Evolutionary conservation across 345 rosid species (phyloP).

Genomic region (Populus simonii): DNA sequence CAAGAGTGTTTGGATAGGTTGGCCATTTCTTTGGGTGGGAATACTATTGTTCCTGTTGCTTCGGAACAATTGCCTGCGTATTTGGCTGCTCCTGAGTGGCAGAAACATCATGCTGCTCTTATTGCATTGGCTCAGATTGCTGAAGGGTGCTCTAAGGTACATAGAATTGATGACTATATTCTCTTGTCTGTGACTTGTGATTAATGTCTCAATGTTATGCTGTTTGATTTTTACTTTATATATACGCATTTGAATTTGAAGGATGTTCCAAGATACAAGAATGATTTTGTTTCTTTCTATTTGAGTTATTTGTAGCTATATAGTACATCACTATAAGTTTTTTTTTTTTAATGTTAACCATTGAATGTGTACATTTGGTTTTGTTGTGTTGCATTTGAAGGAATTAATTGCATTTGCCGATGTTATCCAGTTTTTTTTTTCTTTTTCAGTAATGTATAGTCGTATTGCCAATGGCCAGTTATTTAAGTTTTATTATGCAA

Average conservation of each 20-base stretch:
- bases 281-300: neutral
- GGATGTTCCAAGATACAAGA: neutral
- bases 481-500: neutral
- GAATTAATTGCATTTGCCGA: neutral
- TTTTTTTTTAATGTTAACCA: neutral
- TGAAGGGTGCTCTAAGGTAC: slow-evolving; percentile 97
- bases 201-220: neutral
- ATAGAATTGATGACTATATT: neutral
- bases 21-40: slow-evolving; percentile 94
- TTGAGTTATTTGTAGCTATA: neutral
- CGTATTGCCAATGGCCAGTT: neutral
- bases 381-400: neutral
- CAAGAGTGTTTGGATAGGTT: slow-evolving; percentile 98
- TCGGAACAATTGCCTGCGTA: slow-evolving; percentile 87
- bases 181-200: neutral
- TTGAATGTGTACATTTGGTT: neutral
- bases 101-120: slow-evolving; percentile 95
- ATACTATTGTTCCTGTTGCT: slow-evolving; percentile 94
- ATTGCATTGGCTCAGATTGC: slow-evolving; percentile 99
- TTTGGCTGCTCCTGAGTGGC: slow-evolving; percentile 95
- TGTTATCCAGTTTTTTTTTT: neutral
- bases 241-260: neutral
- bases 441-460: neutral
- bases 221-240: neutral
- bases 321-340: neutral